Percentiles rank a stretch among this genome's conserved stretches.
These are phyloP conservation scores for Penicillium corylophilum DNA, from an alignment of 2,329 filamentous ascomycete genomes.

Conservation along the genomic window DNA sequence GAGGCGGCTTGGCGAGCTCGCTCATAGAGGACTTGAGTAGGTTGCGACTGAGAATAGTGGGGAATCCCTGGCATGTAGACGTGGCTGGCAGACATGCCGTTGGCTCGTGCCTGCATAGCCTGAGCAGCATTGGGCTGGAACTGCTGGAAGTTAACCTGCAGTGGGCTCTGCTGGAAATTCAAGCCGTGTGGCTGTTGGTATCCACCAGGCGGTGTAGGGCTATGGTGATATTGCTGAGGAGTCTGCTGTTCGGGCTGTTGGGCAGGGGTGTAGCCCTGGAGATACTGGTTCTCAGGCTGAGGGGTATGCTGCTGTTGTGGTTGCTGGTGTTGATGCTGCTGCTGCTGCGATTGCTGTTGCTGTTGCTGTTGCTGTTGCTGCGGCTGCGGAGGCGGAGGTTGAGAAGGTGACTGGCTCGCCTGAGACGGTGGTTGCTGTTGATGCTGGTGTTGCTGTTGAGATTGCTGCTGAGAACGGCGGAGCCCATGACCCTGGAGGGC, in stretches of 20 bases:
- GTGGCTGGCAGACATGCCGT: slow-evolving; percentile 39
- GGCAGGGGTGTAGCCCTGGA: slow-evolving; percentile 36
- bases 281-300: slow-evolving; percentile 33
- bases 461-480: slow-evolving; percentile 36
- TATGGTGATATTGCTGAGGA: slow-evolving; percentile 36
- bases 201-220: slow-evolving; percentile 34
- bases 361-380: slow-evolving; percentile 30
- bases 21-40: slow-evolving; percentile 59
- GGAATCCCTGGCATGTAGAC: slow-evolving; percentile 48
- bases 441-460: slow-evolving; percentile 34
- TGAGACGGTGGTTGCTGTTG: slow-evolving; percentile 31
- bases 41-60: slow-evolving; percentile 49
- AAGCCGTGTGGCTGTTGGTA: slow-evolving; percentile 35
- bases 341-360: slow-evolving; percentile 16
- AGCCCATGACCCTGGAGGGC: slow-evolving; percentile 46
- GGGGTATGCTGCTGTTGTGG: slow-evolving; percentile 20
- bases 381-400: slow-evolving; percentile 20
- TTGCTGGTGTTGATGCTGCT: slow-evolving; percentile 16
- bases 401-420: slow-evolving; percentile 24
- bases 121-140: slow-evolving; percentile 37
- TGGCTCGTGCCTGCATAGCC: slow-evolving; percentile 30
- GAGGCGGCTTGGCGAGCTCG: slow-evolving; percentile 56
- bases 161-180: slow-evolving; percentile 42
- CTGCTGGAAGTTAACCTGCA: slow-evolving; percentile 44
- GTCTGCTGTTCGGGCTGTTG: slow-evolving; percentile 29